Percentiles rank a stretch among this genome's conserved stretches.
Conservation (phyloP, 2,329 filamentous ascomycete genomes). For the Alternaria alternata region DNA sequence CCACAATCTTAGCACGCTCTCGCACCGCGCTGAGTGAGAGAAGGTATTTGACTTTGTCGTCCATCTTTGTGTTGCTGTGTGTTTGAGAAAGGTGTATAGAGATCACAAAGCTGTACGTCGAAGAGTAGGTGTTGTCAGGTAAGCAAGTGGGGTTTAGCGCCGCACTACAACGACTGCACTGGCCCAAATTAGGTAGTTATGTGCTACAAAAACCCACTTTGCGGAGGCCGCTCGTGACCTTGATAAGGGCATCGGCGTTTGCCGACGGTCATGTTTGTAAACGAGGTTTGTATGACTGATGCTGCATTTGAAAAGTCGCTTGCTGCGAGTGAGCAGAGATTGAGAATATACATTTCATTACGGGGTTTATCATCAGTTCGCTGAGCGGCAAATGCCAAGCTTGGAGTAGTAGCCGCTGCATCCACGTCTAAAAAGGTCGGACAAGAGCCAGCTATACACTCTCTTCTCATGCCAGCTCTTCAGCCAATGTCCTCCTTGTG, state of each 20-base stretch:
- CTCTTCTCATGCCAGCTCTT: background rate
- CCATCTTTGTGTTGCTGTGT: constrained; percentile 21
- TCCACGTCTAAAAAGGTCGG: background rate
- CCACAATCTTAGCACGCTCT: constrained; percentile 38
- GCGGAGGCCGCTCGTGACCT: constrained; percentile 11
- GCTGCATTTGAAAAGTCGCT: background rate
- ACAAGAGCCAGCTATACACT: background rate
- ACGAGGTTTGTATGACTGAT: background rate
- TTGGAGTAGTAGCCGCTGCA: constrained; percentile 6
- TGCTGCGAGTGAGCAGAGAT: background rate
- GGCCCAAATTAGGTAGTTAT: constrained; percentile 13
- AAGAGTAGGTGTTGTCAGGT: constrained; percentile 12
- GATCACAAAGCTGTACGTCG: background rate
- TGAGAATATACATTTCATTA: constrained; percentile 23
- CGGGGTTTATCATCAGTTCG: constrained; percentile 13
- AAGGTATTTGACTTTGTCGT: constrained; percentile 35
- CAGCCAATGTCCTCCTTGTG: background rate
- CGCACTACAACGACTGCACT: constrained; percentile 1
- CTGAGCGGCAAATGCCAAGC: constrained; percentile 8
- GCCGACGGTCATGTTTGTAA: constrained; percentile 2
- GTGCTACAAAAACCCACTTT: constrained; percentile 13
- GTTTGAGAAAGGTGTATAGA: background rate
- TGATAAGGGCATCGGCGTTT: constrained; percentile 12
- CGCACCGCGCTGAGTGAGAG: constrained; percentile 38
- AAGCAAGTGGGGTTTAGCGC: constrained; percentile 18